Evolutionary conservation across 805 yeast species (phyloP).

Genomic region (Candida railenensis): DNA sequence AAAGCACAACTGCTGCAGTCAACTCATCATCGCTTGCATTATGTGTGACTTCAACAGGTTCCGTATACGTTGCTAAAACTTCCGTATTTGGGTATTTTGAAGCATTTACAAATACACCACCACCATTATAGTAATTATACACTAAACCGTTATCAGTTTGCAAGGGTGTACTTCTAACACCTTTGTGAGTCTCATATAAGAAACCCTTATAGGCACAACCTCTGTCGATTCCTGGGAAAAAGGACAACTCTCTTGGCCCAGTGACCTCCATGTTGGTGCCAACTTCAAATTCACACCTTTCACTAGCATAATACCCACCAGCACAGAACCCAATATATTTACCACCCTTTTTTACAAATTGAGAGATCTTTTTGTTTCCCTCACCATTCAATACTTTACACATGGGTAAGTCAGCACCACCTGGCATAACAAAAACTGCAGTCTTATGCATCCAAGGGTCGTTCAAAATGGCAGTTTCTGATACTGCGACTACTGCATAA

Average conservation of each 20-base stretch:
- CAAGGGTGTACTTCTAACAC: conserved; percentile 63
- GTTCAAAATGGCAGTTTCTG: conserved; percentile 55
- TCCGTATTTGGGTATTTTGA: conserved; percentile 58
- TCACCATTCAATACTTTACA: conserved; percentile 70
- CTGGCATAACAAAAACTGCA: conserved; percentile 81
- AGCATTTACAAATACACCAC: conserved; percentile 81
- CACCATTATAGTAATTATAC: conserved; percentile 78
- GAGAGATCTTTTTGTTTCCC: conserved; percentile 59
- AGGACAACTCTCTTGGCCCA: conserved; percentile 78
- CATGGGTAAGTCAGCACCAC: conserved; percentile 94
- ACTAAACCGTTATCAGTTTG: conserved; percentile 25
- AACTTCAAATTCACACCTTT: conserved; percentile 78
- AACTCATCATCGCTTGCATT: conserved; percentile 22
- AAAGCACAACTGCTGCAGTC: conserved; percentile 72
- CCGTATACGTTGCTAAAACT: conserved; percentile 68
- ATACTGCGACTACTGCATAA: conserved; percentile 80
- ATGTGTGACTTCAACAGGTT: conserved; percentile 48
- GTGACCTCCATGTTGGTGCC: conserved; percentile 75
- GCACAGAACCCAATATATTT: conserved; percentile 87
- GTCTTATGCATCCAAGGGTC: conserved; percentile 93
- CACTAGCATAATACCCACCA: conserved; percentile 85
- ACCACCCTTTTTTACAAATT: conserved; percentile 79
- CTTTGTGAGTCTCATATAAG: conserved; percentile 70
- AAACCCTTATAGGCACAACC: conserved; percentile 87
- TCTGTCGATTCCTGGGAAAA: conserved; percentile 79